A percentile compares a stretch with the other conserved stretches of the same genome.
These are phyloP conservation scores for Hortiboletus flavorubellus DNA, from an alignment of 768 basidiomycete genomes.

Conservation along the genomic window DNA sequence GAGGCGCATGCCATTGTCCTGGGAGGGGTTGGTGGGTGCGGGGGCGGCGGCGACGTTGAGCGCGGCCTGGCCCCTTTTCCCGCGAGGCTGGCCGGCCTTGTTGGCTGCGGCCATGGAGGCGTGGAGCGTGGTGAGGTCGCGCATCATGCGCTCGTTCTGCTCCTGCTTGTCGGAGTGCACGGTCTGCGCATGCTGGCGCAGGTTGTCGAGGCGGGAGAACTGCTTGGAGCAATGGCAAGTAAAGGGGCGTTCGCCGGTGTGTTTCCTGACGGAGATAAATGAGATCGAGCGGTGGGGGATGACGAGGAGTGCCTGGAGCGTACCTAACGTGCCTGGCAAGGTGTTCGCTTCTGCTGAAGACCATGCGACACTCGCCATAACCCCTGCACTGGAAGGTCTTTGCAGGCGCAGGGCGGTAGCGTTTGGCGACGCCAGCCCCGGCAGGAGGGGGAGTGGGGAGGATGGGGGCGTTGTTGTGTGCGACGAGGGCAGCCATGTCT, in stretches of 20 bases:
- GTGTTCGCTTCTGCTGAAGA: constrained; percentile 94
- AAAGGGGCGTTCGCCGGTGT: constrained; percentile 97
- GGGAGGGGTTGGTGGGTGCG: constrained; percentile 7
- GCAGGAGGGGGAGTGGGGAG: constrained; percentile 16
- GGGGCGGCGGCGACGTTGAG: neutral
- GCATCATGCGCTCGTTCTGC: constrained; percentile 89
- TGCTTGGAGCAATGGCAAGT: constrained; percentile 94
- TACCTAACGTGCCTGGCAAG: constrained; percentile 93
- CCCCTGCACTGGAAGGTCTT: constrained; percentile 96
- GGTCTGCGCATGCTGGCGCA: constrained; percentile 95
- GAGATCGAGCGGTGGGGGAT: constrained; percentile 21
- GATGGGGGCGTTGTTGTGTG: constrained; percentile 17
- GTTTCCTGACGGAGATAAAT: constrained; percentile 63
- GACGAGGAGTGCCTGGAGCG: constrained; percentile 32
- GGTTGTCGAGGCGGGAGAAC: constrained; percentile 94
- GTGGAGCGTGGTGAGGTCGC: constrained; percentile 79
- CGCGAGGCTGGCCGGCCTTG: constrained; percentile 37
- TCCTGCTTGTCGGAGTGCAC: constrained; percentile 94
- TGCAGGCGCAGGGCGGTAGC: constrained; percentile 79
- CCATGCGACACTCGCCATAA: constrained; percentile 95
- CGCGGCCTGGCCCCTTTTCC: constrained; percentile 36
- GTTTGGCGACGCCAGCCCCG: constrained; percentile 43
- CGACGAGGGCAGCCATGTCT: constrained; percentile 36
- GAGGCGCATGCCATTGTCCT: constrained; percentile 17
- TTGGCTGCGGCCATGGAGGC: constrained; percentile 67